These are phyloP conservation scores for Discostella pseudostelligera DNA, from an alignment of 108 stramenopile species.

Conservation along the genomic window DNA sequence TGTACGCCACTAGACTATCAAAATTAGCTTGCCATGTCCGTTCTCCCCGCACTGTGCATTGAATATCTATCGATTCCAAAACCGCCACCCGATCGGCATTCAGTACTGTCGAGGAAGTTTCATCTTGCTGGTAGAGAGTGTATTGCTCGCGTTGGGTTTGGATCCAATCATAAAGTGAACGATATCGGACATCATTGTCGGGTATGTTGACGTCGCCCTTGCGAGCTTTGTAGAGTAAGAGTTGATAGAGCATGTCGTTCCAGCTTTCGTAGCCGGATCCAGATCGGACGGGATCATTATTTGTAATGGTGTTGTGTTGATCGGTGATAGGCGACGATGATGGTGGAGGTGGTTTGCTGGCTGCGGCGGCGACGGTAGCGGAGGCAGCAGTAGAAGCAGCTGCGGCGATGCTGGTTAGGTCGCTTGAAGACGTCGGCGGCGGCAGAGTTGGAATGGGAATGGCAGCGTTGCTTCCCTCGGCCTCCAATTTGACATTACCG, in stretches of 20 bases:
- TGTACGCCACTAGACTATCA: constrained; percentile 51
- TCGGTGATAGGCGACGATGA: constrained; percentile 6
- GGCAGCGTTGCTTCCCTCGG: no score
- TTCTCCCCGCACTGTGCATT: constrained; percentile 42
- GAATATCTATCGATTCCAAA: constrained; percentile 35
- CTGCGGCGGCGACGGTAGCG: neutral
- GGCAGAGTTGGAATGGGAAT: no score
- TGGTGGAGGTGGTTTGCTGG: neutral
- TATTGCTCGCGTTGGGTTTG: constrained; percentile 52
- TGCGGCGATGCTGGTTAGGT: no score
- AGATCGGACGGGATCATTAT: no score
- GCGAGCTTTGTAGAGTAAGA: constrained; percentile 41
- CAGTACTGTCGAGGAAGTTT: constrained; percentile 12
- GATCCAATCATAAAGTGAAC: constrained; percentile 45
- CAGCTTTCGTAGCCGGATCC: constrained; percentile 29
- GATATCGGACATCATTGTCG: constrained; percentile 8
- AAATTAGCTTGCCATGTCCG: constrained; percentile 56
- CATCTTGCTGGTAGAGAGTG: constrained; percentile 35
- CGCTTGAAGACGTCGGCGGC: no score
- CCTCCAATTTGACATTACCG: no score
- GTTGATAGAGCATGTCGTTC: constrained; percentile 44
- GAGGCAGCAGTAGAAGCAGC: no score
- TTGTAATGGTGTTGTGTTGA: no score
- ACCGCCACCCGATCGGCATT: constrained; percentile 47
- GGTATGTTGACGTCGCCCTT: constrained; percentile 39